A percentile compares a stretch with the other conserved stretches of the same genome.
Conservation (phyloP, 2,329 filamentous ascomycete species). For the Cladophialophora chaetospira region DNA sequence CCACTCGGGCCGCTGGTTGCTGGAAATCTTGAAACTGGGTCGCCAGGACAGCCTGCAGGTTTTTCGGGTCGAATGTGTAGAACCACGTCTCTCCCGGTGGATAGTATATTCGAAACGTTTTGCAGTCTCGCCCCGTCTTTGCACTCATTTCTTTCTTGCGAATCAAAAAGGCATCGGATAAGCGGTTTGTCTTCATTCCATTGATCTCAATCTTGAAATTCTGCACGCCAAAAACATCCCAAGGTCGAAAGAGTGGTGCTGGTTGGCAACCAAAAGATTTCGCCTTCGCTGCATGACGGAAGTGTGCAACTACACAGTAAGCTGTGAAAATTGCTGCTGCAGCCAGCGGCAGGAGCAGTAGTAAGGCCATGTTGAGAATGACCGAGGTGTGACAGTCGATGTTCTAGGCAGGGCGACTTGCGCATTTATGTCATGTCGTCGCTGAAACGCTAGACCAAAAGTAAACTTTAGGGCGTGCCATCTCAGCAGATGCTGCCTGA, state of each 20-base stretch:
- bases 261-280: constrained; percentile 17
- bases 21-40: constrained; percentile 81
- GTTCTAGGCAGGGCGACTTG: neutral
- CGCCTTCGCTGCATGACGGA: constrained; percentile 18
- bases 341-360: constrained; percentile 18
- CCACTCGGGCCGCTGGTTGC: constrained; percentile 73
- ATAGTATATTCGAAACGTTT: constrained; percentile 25
- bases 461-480: neutral
- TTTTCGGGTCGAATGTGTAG: constrained; percentile 48
- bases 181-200: constrained; percentile 19
- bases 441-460: neutral
- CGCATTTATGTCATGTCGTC: neutral
- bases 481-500: constrained; percentile 1
- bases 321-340: constrained; percentile 19
- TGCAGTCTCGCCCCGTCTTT: constrained; percentile 19
- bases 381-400: constrained; percentile 12
- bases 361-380: constrained; percentile 18
- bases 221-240: constrained; percentile 20
- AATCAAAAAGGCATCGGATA: constrained; percentile 12
- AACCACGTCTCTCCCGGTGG: constrained; percentile 22
- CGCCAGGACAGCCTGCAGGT: constrained; percentile 81
- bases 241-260: constrained; percentile 22
- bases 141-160: constrained; percentile 22
- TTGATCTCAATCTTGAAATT: constrained; percentile 22
- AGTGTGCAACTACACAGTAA: constrained; percentile 9